Evolutionary conservation across 2,329 filamentous ascomycete genomes (phyloP).

Genomic region (Pseudocercospora vitis): DNA sequence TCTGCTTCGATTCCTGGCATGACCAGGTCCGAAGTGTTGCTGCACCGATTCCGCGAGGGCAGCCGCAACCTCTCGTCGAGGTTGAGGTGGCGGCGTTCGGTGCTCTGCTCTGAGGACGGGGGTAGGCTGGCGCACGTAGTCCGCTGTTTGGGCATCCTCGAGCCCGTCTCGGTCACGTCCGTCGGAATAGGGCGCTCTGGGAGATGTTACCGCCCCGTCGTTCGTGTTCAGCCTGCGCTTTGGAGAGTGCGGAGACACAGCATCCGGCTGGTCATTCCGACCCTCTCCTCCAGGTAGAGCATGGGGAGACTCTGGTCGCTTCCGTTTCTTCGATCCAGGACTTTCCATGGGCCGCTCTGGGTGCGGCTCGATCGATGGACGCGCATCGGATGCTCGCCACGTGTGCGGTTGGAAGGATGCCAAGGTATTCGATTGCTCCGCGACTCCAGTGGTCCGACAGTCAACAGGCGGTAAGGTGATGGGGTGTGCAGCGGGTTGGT

Average conservation of each 20-base stretch:
- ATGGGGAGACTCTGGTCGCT: conserved; percentile 24
- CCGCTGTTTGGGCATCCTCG: neutral
- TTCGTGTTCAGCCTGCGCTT: conserved; percentile 24
- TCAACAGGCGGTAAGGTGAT: conserved; percentile 14
- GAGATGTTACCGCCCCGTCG: neutral
- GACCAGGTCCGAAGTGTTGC: conserved; percentile 31
- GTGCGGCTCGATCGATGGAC: conserved; percentile 4
- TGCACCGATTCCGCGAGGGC: conserved; percentile 55
- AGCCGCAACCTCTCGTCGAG: conserved; percentile 34
- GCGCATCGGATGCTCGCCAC: conserved; percentile 28
- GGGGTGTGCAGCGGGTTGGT: conserved; percentile 12
- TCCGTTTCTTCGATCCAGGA: conserved; percentile 27
- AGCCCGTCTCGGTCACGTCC: conserved; percentile 6
- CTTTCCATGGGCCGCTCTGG: neutral
- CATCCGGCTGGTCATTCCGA: conserved; percentile 1
- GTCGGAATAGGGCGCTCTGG: neutral
- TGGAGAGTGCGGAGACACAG: conserved; percentile 19
- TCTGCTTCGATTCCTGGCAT: conserved; percentile 33
- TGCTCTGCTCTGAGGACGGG: conserved; percentile 15
- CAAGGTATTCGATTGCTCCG: conserved; percentile 6
- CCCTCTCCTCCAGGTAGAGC: conserved; percentile 11
- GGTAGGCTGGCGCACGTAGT: conserved; percentile 18
- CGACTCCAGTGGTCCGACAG: conserved; percentile 6
- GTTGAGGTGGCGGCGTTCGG: conserved; percentile 23
- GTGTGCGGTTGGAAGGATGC: conserved; percentile 18